Conservation (phyloP, 495 filamentous ascomycete genomes). For the Penicillium crystallinum region DNA sequence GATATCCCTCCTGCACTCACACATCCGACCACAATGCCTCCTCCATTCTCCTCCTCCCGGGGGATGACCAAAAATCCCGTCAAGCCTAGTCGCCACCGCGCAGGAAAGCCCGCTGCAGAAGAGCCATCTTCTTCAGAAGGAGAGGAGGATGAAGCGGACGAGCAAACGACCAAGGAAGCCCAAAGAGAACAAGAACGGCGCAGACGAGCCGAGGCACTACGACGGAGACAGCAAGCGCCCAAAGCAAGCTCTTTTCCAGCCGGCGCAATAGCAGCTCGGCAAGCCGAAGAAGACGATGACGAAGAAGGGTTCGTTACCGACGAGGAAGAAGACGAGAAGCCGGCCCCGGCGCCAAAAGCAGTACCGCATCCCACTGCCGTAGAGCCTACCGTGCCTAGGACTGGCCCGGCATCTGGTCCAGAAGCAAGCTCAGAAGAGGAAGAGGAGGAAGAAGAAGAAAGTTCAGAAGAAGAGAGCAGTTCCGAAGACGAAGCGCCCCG, state of each 20-base stretch:
- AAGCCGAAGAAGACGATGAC: slow-evolving; percentile 40
- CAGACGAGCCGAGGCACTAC: slow-evolving; percentile 26
- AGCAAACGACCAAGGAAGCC: slow-evolving; percentile 48
- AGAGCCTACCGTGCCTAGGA: slow-evolving; percentile 1
- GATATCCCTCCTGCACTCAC: neutral
- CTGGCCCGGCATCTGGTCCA: neutral
- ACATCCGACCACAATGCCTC: slow-evolving; percentile 56
- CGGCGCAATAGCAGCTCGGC: slow-evolving; percentile 29
- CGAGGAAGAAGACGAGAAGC: slow-evolving; percentile 46
- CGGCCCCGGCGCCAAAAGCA: slow-evolving; percentile 26
- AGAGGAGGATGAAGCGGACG: slow-evolving; percentile 44
- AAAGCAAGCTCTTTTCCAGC: slow-evolving; percentile 59
- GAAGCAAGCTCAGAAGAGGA: slow-evolving; percentile 60
- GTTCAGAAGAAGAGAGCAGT: slow-evolving; percentile 53
- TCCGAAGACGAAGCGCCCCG: slow-evolving; percentile 71
- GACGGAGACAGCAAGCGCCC: slow-evolving; percentile 41
- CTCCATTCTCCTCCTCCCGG: slow-evolving; percentile 50
- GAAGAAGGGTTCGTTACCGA: slow-evolving; percentile 79
- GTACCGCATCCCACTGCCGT: slow-evolving; percentile 15
- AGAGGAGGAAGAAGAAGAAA: slow-evolving; percentile 44
- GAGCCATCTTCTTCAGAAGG: slow-evolving; percentile 60
- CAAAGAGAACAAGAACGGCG: slow-evolving; percentile 35
- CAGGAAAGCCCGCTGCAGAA: slow-evolving; percentile 73
- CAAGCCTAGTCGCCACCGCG: slow-evolving; percentile 70
- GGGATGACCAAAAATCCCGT: slow-evolving; percentile 93